A percentile compares a stretch with the other conserved stretches of the same genome.
Conservation (phyloP, 2,329 filamentous ascomycete genomes). For the Geosmithia morbida region DNA sequence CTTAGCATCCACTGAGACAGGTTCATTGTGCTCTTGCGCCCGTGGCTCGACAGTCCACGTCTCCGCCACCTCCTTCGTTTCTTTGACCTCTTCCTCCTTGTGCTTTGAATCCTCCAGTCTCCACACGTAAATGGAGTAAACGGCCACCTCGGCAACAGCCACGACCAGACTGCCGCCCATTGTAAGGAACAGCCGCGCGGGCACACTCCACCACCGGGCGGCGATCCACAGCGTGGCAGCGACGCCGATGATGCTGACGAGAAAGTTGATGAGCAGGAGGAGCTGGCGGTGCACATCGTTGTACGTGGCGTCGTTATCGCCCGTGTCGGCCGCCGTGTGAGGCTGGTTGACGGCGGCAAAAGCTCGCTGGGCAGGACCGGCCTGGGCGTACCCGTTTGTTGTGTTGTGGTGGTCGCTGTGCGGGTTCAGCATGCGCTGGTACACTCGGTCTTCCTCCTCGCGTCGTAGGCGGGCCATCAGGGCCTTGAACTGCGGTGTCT, state of each 20-base stretch:
- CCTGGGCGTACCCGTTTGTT: conserved; percentile 17
- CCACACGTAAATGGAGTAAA: conserved; percentile 64
- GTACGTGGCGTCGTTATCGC: conserved; percentile 52
- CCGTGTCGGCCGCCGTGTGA: conserved; percentile 27
- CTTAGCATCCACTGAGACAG: conserved; percentile 5
- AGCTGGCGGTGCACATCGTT: conserved; percentile 69
- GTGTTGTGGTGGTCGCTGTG: conserved; percentile 12
- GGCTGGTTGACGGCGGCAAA: conserved; percentile 41
- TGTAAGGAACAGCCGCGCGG: conserved; percentile 54
- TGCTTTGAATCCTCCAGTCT: conserved; percentile 54
- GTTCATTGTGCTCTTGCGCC: conserved; percentile 10
- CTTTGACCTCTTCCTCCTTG: conserved; percentile 43
- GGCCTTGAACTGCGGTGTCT: conserved; percentile 73
- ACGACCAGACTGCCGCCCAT: conserved; percentile 57
- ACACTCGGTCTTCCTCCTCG: conserved; percentile 69
- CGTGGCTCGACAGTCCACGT: conserved; percentile 49
- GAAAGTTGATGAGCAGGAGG: conserved; percentile 76
- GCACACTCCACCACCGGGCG: conserved; percentile 61
- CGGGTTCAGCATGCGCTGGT: conserved; percentile 66
- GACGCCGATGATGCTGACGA: conserved; percentile 72
- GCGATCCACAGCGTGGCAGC: conserved; percentile 66
- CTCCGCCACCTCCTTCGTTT: conserved; percentile 54
- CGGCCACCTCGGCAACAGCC: conserved; percentile 60
- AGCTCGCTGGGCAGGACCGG: conserved; percentile 30
- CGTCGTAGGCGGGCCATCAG: conserved; percentile 75